Evolutionary conservation across 1,284 basidiomycete species (phyloP), one percentile per base, ranked within the genome.

Genomic region (Amylostereum areolatum): DNA sequence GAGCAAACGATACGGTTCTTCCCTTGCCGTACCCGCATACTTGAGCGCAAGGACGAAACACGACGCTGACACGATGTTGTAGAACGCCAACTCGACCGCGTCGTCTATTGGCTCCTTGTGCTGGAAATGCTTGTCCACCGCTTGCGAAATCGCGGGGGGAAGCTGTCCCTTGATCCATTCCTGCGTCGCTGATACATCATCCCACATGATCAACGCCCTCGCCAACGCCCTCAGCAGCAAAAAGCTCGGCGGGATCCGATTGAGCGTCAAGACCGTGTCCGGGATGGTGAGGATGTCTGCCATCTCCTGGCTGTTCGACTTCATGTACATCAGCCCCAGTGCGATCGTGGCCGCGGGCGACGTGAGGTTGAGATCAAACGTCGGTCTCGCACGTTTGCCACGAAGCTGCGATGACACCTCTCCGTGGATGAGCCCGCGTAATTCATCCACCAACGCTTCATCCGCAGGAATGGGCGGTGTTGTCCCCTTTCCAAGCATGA

Each of bases 41-140:
- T 96, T 97, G 54, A 99, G 71, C 5, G 87, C 93, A 32, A 99
- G 78, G 0, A 85, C 92, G 55, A 99, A 93, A 67, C 92, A 95
- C 37, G 88, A 89, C 2, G 92, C 96, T 1, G 94, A 83, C 29
- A 94, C 68, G 55, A 97, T 88, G 62, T 93, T 89, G 67, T 89
- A 89, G 65, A 93, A 91, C 1, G 91, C 92, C 49, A 95, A 66
- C 60, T 95, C 91, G 50, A 85, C 77, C 8, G 88, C 77, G 52
- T 93, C 88, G 53, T 92, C 89, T 11, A 84, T 69, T 1, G 63
- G 60, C 57, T 78, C 77, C 35, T 75, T 74, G 49, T 70, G 70
- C 34, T 41, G 39, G 9, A 71, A 63, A 24, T 76, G 73, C 24
- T 65, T 66, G 54, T 84, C 75, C 66, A 85, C 75, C 2, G 80